Evolutionary conservation across 2,329 filamentous ascomycete species (phyloP).

Genomic region (Curvularia hawaiiensis): DNA sequence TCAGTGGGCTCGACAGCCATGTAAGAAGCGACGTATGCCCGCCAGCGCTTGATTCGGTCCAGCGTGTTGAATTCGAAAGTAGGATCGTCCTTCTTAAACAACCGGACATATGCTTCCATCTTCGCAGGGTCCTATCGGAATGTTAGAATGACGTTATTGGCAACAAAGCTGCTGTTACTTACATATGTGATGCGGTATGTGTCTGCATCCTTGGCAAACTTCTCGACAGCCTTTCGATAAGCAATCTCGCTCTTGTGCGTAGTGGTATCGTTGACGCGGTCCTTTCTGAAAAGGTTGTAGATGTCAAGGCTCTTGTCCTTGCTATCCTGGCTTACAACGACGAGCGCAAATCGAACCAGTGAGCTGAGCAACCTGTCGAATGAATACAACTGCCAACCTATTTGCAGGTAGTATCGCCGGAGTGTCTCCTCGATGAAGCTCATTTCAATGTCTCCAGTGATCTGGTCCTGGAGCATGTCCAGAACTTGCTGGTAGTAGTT

Average conservation of each 20-base stretch:
- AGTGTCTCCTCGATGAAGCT: slow-evolving; percentile 86
- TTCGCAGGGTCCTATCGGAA: slow-evolving; percentile 60
- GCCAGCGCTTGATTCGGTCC: slow-evolving; percentile 71
- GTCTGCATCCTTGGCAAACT: slow-evolving; percentile 89
- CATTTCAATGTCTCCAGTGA: slow-evolving; percentile 82
- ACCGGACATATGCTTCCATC: slow-evolving; percentile 74
- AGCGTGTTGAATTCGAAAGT: slow-evolving; percentile 77
- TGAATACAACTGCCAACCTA: slow-evolving; percentile 92
- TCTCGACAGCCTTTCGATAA: slow-evolving; percentile 89
- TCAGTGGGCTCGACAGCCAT: slow-evolving; percentile 84
- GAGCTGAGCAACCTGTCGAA: slow-evolving; percentile 86
- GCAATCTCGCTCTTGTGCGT: slow-evolving; percentile 90
- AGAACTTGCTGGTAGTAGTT: slow-evolving; percentile 87
- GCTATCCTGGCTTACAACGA: slow-evolving; percentile 82
- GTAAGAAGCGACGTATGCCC: slow-evolving; percentile 94
- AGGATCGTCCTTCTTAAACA: slow-evolving; percentile 85
- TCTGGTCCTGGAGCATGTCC: slow-evolving; percentile 82
- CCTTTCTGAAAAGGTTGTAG: slow-evolving; percentile 82
- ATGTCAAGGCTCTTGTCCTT: slow-evolving; percentile 96
- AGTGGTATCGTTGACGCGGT: slow-evolving; percentile 80
- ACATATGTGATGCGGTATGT: slow-evolving; percentile 91
- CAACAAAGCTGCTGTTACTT: slow-evolving; percentile 53
- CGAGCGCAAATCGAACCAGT: slow-evolving; percentile 78
- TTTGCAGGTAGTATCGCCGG: slow-evolving; percentile 87
- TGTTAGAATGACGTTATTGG: slow-evolving; percentile 31